Evolutionary conservation across 805 yeast genomes (phyloP).

Genomic region (Saccharomycopsis capsularis): DNA sequence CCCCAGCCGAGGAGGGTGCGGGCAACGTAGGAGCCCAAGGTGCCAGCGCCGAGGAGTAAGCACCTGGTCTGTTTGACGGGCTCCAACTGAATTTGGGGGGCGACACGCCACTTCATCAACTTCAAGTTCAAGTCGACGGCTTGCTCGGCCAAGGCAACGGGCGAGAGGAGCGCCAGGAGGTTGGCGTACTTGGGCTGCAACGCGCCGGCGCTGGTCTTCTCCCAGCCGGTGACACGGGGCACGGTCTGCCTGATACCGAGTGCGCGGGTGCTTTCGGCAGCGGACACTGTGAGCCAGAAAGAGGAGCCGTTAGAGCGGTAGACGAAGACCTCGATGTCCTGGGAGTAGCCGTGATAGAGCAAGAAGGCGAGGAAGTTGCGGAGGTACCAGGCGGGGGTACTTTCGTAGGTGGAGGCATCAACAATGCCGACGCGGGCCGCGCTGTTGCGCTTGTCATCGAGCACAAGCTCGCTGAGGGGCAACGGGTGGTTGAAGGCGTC

Average conservation of each 20-base stretch:
- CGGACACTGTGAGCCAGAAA: conserved; percentile 26
- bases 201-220: conserved; percentile 64
- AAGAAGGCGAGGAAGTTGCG: conserved; percentile 52
- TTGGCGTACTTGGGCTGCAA: conserved; percentile 81
- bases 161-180: conserved; percentile 73
- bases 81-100: conserved; percentile 73
- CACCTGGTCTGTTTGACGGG: conserved; percentile 53
- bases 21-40: conserved; percentile 87
- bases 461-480: conserved; percentile 22
- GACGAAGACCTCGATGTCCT: conserved; percentile 34
- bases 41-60: conserved; percentile 89
- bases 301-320: conserved; percentile 32
- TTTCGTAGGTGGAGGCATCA: conserved; percentile 32
- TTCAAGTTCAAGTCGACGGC: conserved; percentile 87
- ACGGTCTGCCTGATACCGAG: conserved; percentile 17
- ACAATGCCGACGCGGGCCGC: conserved; percentile 31
- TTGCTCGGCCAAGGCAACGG: conserved; percentile 76
- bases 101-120: conserved; percentile 94
- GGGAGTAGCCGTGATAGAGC: conserved; percentile 29
- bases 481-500: conserved; percentile 20
- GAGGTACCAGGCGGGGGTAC: conserved; percentile 45
- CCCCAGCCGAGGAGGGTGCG: conserved; percentile 94
- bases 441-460: conserved; percentile 20
- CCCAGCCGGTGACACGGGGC: conserved; percentile 79
- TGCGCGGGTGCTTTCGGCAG: conserved; percentile 4